Conservation (phyloP, 139 green algal genomes). For the Nannochloris sp. region DNA sequence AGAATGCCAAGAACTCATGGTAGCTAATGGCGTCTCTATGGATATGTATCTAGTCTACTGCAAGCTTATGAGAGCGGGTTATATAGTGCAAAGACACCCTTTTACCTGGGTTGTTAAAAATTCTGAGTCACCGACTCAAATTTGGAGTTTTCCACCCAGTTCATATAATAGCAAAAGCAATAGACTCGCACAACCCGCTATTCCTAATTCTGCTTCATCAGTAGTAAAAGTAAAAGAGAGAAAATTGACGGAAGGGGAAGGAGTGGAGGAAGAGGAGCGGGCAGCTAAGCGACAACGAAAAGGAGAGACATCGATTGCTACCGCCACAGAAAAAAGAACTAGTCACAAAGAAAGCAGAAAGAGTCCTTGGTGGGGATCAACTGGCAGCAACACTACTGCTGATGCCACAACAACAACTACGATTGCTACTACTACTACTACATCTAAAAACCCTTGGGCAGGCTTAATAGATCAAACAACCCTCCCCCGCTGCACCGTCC, state of each 20-base stretch:
- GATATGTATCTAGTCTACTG: conserved; percentile 22
- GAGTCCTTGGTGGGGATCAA: too few species aligned
- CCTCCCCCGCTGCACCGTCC: too few species aligned
- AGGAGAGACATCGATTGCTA: not conserved
- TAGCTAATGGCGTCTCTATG: not conserved
- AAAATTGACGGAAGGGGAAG: too few species aligned
- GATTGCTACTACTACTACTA: too few species aligned
- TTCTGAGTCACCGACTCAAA: not conserved
- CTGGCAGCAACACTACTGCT: too few species aligned
- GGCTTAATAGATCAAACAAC: too few species aligned
- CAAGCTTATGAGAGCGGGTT: conserved; percentile 32
- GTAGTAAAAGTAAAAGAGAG: too few species aligned
- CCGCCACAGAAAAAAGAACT: not conserved
- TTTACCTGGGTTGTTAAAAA: not conserved
- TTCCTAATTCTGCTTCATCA: not conserved
- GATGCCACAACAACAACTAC: too few species aligned
- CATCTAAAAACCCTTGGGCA: too few species aligned
- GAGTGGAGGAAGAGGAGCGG: not conserved
- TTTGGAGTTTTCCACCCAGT: not conserved
- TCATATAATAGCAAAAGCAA: not conserved
- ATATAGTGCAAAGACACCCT: conserved; percentile 20
- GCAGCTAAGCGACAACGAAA: not conserved
- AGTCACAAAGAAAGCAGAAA: too few species aligned
- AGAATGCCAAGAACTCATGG: conserved; percentile 19
- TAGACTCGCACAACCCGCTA: not conserved